Base-by-base conservation (phyloP, 78 protist species). In the Dictyostelium capitatum region DNA sequence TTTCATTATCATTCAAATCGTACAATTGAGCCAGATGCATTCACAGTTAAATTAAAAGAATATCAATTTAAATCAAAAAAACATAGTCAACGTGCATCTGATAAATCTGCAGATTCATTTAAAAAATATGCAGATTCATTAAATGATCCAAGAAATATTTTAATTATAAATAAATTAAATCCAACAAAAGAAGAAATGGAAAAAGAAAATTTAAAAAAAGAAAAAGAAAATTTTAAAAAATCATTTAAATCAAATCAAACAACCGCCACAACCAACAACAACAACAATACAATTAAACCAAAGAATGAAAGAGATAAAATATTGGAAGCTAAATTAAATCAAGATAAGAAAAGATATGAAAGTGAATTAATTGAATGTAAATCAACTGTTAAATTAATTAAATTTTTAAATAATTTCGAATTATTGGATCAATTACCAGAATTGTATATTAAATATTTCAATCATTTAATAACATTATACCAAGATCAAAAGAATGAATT, bases 91-190 rank as follows among this genome's bases (percentile, higher is more conserved):
- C 46, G 69, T 6, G 28, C 43, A 14, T 48, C 46, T 6, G 75
- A 65, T n/a, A 48, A 43, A 19, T 43, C 64, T 23, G 89, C 75
- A 15, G 50, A 17, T 3, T 5, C 47, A 3, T 81, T 64, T 30
- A 43, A 64, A 28, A 59, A 28, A 11, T 64, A 81, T 81, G 74
- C 89, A 46, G 89, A 81, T 4, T 65, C 79, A n/a, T 50, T 81
- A n/a, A 64, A 64, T 65, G 89, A 81, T 32, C 89, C 89, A 28
- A 80, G 30, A 80, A 14, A 62, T 23, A 80, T 54, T 17, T 62
- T 57, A 28, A 59, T 57, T 54, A 80, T 80, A 9, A 80, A 28
- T n/a, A 28, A 77, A 14, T 56, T 54, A 12, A 25, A 75, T 41
- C 41, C 37, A 28, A 37, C 70, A 14, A 79, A 54, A 43, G 70